Evolutionary conservation across 371 early-diverging fungal species (phyloP).

Genomic region (Circinella umbellata): DNA sequence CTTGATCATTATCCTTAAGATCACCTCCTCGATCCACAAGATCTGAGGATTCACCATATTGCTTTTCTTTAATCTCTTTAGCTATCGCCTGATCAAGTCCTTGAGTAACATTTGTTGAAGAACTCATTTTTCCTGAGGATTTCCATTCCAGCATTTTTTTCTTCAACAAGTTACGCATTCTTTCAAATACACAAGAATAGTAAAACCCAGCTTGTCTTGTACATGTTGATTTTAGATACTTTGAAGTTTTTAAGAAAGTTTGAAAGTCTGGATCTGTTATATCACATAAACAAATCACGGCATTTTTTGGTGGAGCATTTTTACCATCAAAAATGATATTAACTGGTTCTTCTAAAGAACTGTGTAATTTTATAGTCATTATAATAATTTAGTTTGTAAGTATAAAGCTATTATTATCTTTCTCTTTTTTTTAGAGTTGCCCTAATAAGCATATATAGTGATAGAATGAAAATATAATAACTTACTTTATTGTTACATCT

Average conservation of each 20-base stretch:
- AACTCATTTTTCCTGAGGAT: background rate
- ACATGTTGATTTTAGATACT: conserved; percentile 19
- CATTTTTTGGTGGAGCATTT: background rate
- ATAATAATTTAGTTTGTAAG: too few relatives aligned
- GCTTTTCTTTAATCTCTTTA: conserved; percentile 1
- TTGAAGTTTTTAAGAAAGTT: conserved; percentile 16
- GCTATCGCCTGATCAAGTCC: background rate
- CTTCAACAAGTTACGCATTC: background rate
- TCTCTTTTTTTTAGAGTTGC: too few relatives aligned
- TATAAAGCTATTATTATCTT: too few relatives aligned
- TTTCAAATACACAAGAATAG: background rate
- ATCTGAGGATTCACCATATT: background rate
- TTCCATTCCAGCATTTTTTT: background rate
- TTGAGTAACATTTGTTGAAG: background rate
- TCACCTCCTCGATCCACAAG: background rate
- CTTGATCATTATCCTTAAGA: conserved; percentile 5
- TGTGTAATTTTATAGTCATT: background rate
- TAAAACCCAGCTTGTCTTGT: background rate
- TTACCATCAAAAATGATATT: conserved; percentile 28
- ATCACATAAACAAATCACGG: conserved; percentile 29
- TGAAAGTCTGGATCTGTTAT: conserved; percentile 27
- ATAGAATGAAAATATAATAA: too few relatives aligned
- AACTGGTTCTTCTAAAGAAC: background rate
- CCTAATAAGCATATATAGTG: too few relatives aligned
- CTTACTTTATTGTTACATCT: too few relatives aligned